phyloP scores from a whole-genome alignment of 176 grass and related monocot species.

The Puya raimondii region DNA sequence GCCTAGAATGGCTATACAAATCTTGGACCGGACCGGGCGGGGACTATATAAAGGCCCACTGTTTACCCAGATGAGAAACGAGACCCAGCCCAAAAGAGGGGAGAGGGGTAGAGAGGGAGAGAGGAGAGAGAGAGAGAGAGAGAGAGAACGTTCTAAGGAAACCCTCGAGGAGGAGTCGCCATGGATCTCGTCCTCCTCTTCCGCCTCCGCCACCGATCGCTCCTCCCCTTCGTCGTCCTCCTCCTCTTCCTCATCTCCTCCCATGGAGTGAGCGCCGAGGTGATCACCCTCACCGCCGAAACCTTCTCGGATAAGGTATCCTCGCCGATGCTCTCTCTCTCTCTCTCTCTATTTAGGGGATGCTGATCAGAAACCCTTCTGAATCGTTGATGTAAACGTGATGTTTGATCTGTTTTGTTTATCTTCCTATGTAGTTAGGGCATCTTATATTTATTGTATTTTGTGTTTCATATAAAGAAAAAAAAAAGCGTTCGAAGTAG shows the following conservation, averaged over 20 bases:
- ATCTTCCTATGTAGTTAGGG: too few species aligned
- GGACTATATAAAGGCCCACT: too few species aligned
- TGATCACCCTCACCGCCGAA: conserved; percentile 79
- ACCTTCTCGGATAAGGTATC: conserved; percentile 86
- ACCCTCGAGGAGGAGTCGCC: not conserved
- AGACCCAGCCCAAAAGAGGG: too few species aligned
- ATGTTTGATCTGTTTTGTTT: not conserved
- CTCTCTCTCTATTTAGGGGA: not conserved
- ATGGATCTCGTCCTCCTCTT: conserved; percentile 48
- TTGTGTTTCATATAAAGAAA: too few species aligned
- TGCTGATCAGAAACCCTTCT: conserved; percentile 1
- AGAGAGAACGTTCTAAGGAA: too few species aligned
- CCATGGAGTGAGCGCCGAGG: conserved; percentile 38
- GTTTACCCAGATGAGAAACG: too few species aligned
- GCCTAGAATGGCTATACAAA: too few species aligned
- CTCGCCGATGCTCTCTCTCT: not conserved
- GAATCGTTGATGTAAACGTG: not conserved
- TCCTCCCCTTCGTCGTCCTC: conserved; percentile 14
- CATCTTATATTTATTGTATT: too few species aligned
- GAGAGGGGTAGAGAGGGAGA: too few species aligned
- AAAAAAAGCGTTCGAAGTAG: too few species aligned
- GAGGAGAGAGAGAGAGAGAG: too few species aligned
- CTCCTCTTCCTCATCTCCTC: conserved; percentile 4
- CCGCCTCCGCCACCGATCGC: conserved; percentile 7
- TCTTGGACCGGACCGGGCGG: too few species aligned